Percentiles rank a stretch among this genome's conserved stretches.
Conservation (phyloP, 805 yeast species). For the Teunomyces panamensis region DNA sequence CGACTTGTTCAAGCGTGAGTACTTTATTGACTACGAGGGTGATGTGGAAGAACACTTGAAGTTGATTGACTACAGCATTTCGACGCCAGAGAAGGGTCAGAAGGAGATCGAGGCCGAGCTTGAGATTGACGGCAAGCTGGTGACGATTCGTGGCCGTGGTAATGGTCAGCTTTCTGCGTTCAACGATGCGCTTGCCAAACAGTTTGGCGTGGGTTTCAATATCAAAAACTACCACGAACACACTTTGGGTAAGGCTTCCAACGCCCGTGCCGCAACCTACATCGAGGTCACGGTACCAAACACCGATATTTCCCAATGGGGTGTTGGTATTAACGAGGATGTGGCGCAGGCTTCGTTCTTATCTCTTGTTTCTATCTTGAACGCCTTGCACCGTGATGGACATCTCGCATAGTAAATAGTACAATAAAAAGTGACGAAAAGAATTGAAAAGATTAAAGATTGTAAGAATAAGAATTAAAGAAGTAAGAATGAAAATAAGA, state of each 20-base stretch:
- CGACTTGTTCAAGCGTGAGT: conserved; percentile 60
- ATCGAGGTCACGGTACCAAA: conserved; percentile 28
- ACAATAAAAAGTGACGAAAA: too few relatives aligned
- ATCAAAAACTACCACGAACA: conserved; percentile 77
- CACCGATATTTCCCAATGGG: conserved; percentile 57
- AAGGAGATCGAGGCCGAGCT: conserved; percentile 49
- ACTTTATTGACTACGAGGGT: conserved; percentile 40
- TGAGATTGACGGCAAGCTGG: conserved; percentile 40
- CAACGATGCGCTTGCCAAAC: conserved; percentile 54
- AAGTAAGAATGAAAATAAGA: neutral
- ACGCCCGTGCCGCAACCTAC: conserved; percentile 75
- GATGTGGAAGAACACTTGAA: conserved; percentile 27
- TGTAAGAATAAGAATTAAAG: neutral
- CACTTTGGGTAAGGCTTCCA: conserved; percentile 71
- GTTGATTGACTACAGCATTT: conserved; percentile 48
- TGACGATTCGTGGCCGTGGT: conserved; percentile 56
- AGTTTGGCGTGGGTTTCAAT: conserved; percentile 49
- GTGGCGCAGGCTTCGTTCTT: conserved; percentile 81
- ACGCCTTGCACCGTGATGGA: conserved; percentile 33
- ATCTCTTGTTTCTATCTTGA: conserved; percentile 64
- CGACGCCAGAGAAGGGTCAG: conserved; percentile 38
- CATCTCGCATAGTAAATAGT: neutral
- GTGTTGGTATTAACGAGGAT: conserved; percentile 90
- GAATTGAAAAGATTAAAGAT: too few relatives aligned
- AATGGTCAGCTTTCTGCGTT: conserved; percentile 84